phyloP scores from a whole-genome alignment of 352 stramenopile species.

The Phytophthora constricta region DNA sequence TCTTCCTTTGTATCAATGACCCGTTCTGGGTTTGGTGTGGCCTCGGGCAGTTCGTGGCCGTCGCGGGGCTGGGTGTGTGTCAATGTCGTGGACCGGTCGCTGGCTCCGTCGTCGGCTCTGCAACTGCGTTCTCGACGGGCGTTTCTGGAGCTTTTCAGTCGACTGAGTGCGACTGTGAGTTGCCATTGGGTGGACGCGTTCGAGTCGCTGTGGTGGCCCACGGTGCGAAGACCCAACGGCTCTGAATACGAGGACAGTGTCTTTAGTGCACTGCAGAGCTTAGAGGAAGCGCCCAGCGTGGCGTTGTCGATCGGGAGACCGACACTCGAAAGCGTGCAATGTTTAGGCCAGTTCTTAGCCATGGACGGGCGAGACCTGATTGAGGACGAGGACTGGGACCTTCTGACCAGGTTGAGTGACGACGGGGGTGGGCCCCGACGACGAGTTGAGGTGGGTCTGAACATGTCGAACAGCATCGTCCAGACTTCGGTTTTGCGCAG shows the following conservation, averaged over 20 bases:
- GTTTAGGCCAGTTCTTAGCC: constrained; percentile 24
- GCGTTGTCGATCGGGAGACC: constrained; percentile 15
- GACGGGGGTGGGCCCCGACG: neutral
- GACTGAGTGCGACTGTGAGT: constrained; percentile 16
- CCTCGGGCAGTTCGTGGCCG: constrained; percentile 9
- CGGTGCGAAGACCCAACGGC: constrained; percentile 9
- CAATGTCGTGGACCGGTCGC: constrained; percentile 6
- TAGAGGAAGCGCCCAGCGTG: constrained; percentile 12
- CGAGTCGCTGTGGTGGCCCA: constrained; percentile 32
- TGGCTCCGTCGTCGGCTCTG: neutral
- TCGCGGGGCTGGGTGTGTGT: constrained; percentile 26
- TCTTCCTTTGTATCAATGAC: neutral
- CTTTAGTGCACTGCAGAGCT: neutral
- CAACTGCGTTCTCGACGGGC: constrained; percentile 20
- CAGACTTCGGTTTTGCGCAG: constrained; percentile 24
- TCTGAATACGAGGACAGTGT: constrained; percentile 15
- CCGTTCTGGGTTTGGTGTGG: constrained; percentile 10
- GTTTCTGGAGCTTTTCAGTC: constrained; percentile 28
- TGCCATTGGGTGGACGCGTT: constrained; percentile 24
- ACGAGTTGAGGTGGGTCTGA: constrained; percentile 22
- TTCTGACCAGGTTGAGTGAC: constrained; percentile 4
- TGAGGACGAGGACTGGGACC: constrained; percentile 18
- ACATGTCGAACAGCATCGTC: constrained; percentile 18
- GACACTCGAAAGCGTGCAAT: constrained; percentile 29
- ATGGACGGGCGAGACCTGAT: constrained; percentile 12